A percentile compares a stretch with the other conserved stretches of the same genome.
Conservation (phyloP, 805 yeast genomes). For the Candida ponderosae region DNA sequence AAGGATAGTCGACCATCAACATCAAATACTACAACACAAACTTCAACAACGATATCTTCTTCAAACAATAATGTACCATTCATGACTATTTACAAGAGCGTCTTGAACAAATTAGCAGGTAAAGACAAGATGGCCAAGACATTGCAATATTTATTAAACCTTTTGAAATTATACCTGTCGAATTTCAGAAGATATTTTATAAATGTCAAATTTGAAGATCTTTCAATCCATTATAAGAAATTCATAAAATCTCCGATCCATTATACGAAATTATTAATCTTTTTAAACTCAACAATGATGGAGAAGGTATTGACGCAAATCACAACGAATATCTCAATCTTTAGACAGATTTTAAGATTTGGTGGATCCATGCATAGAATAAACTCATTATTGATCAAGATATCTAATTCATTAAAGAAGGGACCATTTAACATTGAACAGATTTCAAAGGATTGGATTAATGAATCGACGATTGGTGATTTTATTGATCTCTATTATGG, state of each 20-base stretch:
- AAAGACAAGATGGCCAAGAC: constrained; percentile 67
- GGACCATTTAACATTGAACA: constrained; percentile 8
- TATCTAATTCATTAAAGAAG: constrained; percentile 16
- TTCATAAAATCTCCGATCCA: constrained; percentile 17
- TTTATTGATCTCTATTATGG: constrained; percentile 54
- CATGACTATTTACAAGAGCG: constrained; percentile 39
- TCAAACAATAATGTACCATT: constrained; percentile 2
- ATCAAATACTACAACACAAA: background rate
- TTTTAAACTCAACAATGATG: constrained; percentile 22
- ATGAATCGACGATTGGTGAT: constrained; percentile 41
- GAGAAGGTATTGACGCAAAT: constrained; percentile 33
- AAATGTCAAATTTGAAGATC: constrained; percentile 18
- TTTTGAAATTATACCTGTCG: constrained; percentile 40
- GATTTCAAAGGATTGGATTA: constrained; percentile 27
- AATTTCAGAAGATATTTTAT: constrained; percentile 25
- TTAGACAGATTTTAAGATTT: constrained; percentile 62
- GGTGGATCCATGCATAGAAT: constrained; percentile 63
- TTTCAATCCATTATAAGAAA: constrained; percentile 19
- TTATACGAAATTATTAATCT: constrained; percentile 14
- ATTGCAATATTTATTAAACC: constrained; percentile 48
- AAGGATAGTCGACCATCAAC: background rate
- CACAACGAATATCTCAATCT: constrained; percentile 40
- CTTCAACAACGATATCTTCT: background rate
- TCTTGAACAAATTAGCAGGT: constrained; percentile 52
- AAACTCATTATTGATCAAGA: constrained; percentile 26